Conservation (phyloP, 441 rosid genomes). For the Euphorbia schlechtendalii region DNA sequence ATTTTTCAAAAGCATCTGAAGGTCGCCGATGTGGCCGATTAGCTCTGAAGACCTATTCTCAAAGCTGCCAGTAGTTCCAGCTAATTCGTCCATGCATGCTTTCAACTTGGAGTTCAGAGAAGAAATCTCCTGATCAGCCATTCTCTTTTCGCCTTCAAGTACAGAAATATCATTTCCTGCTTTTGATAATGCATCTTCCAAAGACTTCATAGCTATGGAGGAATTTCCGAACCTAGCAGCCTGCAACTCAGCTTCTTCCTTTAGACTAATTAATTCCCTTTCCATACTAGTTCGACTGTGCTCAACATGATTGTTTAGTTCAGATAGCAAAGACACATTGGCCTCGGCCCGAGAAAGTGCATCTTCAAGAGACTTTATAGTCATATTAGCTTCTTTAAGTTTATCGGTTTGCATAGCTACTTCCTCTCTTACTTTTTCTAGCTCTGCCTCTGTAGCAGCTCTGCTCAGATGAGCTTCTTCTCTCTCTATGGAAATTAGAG, state of each 20-base stretch:
- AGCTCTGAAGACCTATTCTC: slow-evolving; percentile 56
- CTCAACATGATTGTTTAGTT: slow-evolving; percentile 35
- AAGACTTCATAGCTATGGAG: slow-evolving; percentile 42
- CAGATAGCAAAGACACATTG: slow-evolving; percentile 41
- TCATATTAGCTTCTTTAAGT: slow-evolving; percentile 49
- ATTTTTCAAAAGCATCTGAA: slow-evolving; percentile 54
- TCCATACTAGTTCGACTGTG: slow-evolving; percentile 41
- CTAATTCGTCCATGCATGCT: slow-evolving; percentile 76
- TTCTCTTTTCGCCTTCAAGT: slow-evolving; percentile 53
- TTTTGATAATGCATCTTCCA: slow-evolving; percentile 58
- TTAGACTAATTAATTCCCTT: slow-evolving; percentile 48
- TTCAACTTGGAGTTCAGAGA: slow-evolving; percentile 57
- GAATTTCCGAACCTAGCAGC: slow-evolving; percentile 48
- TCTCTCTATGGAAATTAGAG: slow-evolving; percentile 48
- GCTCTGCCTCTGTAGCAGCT: slow-evolving; percentile 44
- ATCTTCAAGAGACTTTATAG: slow-evolving; percentile 61
- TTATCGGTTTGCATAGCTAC: slow-evolving; percentile 39
- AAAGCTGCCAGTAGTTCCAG: slow-evolving; percentile 53
- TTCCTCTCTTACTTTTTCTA: slow-evolving; percentile 50
- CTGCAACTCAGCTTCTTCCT: slow-evolving; percentile 48
- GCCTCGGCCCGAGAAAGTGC: slow-evolving; percentile 49
- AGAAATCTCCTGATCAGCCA: slow-evolving; percentile 57
- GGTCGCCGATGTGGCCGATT: slow-evolving; percentile 40
- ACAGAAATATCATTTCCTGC: slow-evolving; percentile 45
- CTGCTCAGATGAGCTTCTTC: slow-evolving; percentile 56